Conservation (phyloP, 768 basidiomycete genomes). For the Mycena olivaceomarginata region DNA sequence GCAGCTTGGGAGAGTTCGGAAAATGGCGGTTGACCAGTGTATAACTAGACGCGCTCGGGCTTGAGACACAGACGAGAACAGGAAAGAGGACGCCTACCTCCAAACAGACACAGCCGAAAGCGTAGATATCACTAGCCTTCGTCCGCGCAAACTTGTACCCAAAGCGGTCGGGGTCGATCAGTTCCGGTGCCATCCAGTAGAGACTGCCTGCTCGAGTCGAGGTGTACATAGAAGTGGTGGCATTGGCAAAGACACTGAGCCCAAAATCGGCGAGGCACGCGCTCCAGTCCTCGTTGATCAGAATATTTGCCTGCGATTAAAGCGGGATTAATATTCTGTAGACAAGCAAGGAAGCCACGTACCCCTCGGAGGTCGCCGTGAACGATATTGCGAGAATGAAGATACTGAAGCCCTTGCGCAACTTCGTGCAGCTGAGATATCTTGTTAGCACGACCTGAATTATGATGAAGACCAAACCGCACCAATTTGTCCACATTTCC, state of each 20-base stretch:
- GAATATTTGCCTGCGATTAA: conserved; percentile 51
- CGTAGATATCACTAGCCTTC: conserved; percentile 54
- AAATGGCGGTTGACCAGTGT: conserved; percentile 30
- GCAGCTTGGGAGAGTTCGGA: conserved; percentile 11
- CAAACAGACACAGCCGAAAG: conserved; percentile 56
- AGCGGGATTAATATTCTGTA: neutral
- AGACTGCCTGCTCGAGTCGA: conserved; percentile 52
- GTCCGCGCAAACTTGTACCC: conserved; percentile 50
- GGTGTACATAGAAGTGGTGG: conserved; percentile 49
- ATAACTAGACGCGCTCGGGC: conserved; percentile 6
- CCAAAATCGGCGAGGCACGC: conserved; percentile 60
- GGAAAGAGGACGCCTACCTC: conserved; percentile 47
- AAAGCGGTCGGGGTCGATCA: conserved; percentile 54
- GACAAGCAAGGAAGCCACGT: neutral
- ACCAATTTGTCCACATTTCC: conserved; percentile 45
- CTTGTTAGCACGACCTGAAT: neutral
- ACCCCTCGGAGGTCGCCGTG: conserved; percentile 49
- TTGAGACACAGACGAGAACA: neutral
- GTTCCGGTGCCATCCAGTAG: conserved; percentile 60
- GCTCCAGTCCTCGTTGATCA: conserved; percentile 54
- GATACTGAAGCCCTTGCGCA: conserved; percentile 47
- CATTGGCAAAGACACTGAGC: conserved; percentile 53
- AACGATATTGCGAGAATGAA: conserved; percentile 44
- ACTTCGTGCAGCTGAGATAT: conserved; percentile 42
- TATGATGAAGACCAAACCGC: neutral